A percentile compares a stretch with the other conserved stretches of the same genome.
Conservation (phyloP, 805 yeast genomes). For the Schwanniomyces occidentalis region DNA sequence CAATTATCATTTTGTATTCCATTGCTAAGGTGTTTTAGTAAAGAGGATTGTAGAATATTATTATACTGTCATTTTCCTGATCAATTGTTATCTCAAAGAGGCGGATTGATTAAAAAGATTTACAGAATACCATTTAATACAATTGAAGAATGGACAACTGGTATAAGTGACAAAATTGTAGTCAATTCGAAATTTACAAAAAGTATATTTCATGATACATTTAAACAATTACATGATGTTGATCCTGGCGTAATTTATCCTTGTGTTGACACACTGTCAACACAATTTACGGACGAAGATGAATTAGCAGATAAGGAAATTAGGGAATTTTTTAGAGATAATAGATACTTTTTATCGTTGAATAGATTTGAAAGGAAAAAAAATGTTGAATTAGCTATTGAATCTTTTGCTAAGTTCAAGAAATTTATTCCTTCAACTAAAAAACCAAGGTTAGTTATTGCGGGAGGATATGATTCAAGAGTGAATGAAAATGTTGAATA, state of each 20-base stretch:
- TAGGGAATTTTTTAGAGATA: slow-evolving; percentile 31
- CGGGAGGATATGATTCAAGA: slow-evolving; percentile 89
- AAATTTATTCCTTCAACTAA: slow-evolving; percentile 26
- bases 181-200: slow-evolving; percentile 89
- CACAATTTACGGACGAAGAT: slow-evolving; percentile 16
- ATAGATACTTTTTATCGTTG: slow-evolving; percentile 62
- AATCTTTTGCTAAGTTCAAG: slow-evolving; percentile 55
- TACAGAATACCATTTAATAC: slow-evolving; percentile 83
- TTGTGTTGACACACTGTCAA: slow-evolving; percentile 59
- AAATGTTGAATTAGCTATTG: slow-evolving; percentile 74
- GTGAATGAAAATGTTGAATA: slow-evolving; percentile 76
- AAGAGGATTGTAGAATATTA: slow-evolving; percentile 50
- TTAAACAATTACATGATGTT: slow-evolving; percentile 37
- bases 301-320: slow-evolving; percentile 32
- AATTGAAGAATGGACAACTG: slow-evolving; percentile 80
- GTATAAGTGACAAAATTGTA: slow-evolving; percentile 72
- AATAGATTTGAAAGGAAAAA: slow-evolving; percentile 90
- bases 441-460: slow-evolving; percentile 58
- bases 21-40: slow-evolving; percentile 49
- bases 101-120: slow-evolving; percentile 52
- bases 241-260: slow-evolving; percentile 69
- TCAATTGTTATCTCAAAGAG: slow-evolving; percentile 63
- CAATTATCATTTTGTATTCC: slow-evolving; percentile 88
- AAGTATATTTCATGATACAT: slow-evolving; percentile 64
- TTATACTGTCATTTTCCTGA: slow-evolving; percentile 98